Evolutionary conservation across 31 red algal species (phyloP).

Genomic region (Asparagopsis taxiformis): DNA sequence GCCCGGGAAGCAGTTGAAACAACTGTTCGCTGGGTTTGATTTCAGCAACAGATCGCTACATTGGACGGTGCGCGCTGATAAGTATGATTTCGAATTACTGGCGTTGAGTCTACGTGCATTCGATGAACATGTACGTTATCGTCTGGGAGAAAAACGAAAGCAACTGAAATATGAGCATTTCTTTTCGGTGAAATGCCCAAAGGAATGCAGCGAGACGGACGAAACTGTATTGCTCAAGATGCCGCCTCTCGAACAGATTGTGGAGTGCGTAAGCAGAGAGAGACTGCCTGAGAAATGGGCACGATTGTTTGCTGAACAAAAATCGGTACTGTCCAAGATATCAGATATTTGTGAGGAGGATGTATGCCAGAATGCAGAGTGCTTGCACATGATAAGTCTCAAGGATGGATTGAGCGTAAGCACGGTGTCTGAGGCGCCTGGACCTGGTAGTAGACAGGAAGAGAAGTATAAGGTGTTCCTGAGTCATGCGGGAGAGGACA

Average conservation of each 20-base stretch:
- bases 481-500: conserved; percentile 6
- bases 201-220: not conserved
- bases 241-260: not conserved
- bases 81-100: not conserved
- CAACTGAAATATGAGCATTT: not conserved
- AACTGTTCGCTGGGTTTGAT: conserved; percentile 1
- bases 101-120: not conserved
- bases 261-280: not conserved
- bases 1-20: not conserved
- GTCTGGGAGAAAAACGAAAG: not conserved
- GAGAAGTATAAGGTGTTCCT: conserved; percentile 1
- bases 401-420: not conserved
- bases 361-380: not conserved
- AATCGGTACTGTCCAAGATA: no score
- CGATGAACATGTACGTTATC: not conserved
- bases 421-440: not conserved
- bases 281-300: not conserved
- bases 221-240: not conserved
- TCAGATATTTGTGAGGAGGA: not conserved
- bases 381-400: not conserved
- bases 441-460: not conserved
- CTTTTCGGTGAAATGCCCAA: conserved; percentile 1
- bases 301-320: not conserved
- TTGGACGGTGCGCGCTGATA: conserved; percentile 1
- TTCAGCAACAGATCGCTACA: not conserved